A percentile compares a stretch with the other conserved stretches of the same genome.
Evolutionary conservation across 345 rosid genomes (phyloP).

Genomic region (thale cress (Arabidopsis thaliana)): DNA sequence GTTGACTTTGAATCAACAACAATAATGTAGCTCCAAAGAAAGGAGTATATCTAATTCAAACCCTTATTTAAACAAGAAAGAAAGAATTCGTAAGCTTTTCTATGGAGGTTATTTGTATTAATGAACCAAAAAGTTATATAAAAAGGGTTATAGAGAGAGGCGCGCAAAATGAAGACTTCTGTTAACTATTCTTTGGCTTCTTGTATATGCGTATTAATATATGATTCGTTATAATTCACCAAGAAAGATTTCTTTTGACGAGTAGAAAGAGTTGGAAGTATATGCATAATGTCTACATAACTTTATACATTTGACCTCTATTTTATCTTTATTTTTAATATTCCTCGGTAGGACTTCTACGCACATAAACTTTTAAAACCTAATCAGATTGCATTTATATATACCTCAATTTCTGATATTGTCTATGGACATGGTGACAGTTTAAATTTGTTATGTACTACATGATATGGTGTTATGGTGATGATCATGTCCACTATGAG

Average conservation of each 20-base stretch:
- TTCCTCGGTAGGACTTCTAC: slow-evolving; percentile 1
- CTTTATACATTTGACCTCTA: slow-evolving; percentile 41
- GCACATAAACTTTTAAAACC: neutral
- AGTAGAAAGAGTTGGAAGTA: slow-evolving; percentile 40
- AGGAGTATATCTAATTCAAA: slow-evolving; percentile 2
- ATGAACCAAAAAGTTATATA: neutral
- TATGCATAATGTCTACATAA: slow-evolving; percentile 21
- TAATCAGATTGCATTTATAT: slow-evolving; percentile 19
- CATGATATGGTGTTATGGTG: neutral
- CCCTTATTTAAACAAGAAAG: slow-evolving; percentile 3
- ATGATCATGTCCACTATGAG: slow-evolving; percentile 1
- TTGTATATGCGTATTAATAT: slow-evolving; percentile 13
- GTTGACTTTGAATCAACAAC: slow-evolving; percentile 37
- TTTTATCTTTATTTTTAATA: slow-evolving; percentile 25
- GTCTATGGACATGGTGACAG: neutral
- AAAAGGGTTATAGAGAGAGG: slow-evolving; percentile 11
- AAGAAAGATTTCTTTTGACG: slow-evolving; percentile 33
- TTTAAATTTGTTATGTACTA: neutral
- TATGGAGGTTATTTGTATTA: neutral
- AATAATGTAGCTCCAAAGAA: slow-evolving; percentile 40
- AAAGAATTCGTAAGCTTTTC: neutral
- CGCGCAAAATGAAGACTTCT: slow-evolving; percentile 2
- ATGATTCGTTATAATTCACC: slow-evolving; percentile 3
- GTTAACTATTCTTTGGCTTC: slow-evolving; percentile 8
- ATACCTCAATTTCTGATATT: neutral